Percentiles rank a stretch among this genome's conserved stretches.
Conservation (phyloP, 305 asterid species). For the Rubia balearica region DNA sequence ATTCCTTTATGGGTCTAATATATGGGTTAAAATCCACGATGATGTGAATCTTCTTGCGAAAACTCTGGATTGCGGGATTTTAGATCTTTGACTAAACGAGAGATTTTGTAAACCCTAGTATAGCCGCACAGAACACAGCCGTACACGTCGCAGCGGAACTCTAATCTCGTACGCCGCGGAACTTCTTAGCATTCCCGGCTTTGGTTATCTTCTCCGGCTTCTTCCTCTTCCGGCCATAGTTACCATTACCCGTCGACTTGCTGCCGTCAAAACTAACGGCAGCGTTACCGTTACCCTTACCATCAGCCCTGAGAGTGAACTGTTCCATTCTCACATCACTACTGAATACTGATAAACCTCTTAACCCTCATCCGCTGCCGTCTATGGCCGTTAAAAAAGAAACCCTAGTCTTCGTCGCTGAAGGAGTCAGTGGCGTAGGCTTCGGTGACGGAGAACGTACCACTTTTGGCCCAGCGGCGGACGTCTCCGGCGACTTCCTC, state of each 20-base stretch:
- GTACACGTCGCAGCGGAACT: slow-evolving; percentile 58
- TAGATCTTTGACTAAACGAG: no score
- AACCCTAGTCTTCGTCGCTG: slow-evolving; percentile 52
- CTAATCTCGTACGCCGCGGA: slow-evolving; percentile 86
- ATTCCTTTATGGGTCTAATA: no score
- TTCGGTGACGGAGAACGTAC: slow-evolving; percentile 65
- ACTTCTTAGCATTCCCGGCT: slow-evolving; percentile 33
- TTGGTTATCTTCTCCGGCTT: slow-evolving; percentile 3
- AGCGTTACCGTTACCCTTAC: background rate
- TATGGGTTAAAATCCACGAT: no score
- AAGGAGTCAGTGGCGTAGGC: slow-evolving; percentile 85
- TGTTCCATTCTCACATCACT: slow-evolving; percentile 55
- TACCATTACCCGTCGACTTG: slow-evolving; percentile 4
- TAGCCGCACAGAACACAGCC: no score
- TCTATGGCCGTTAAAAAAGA: background rate
- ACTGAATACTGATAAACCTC: slow-evolving; percentile 45
- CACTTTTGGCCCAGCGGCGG: slow-evolving; percentile 29
- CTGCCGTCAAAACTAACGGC: slow-evolving; percentile 13
- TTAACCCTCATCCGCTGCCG: slow-evolving; percentile 43
- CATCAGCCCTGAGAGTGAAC: slow-evolving; percentile 16
- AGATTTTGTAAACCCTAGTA: no score
- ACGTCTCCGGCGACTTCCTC: slow-evolving; percentile 17
- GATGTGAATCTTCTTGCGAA: no score
- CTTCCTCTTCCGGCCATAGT: slow-evolving; percentile 25
- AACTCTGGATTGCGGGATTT: no score